Conservation (phyloP, 371 early-diverging fungal genomes). For the Nematocida minor region DNA sequence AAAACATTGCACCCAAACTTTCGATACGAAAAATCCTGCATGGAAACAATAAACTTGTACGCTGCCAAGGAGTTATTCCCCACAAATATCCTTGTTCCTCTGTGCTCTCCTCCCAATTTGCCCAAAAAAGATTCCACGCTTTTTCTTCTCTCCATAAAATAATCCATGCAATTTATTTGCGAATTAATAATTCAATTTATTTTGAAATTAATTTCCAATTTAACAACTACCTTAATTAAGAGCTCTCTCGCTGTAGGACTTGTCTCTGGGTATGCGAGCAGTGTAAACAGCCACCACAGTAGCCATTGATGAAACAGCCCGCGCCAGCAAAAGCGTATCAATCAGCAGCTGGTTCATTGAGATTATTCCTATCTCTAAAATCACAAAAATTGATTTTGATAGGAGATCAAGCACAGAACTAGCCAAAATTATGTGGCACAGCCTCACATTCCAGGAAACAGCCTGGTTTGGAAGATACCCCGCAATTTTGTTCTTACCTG, state of each 20-base stretch:
- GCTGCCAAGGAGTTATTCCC: constrained; percentile 99
- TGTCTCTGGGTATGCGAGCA: constrained; percentile 9
- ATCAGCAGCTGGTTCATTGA: neutral
- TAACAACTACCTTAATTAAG: neutral
- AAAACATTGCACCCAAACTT: constrained; percentile 81
- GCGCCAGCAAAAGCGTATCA: neutral
- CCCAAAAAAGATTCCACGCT: neutral
- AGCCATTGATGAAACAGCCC: neutral
- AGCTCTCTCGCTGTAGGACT: constrained; percentile 1
- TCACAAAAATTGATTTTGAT: neutral
- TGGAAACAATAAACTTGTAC: constrained; percentile 90
- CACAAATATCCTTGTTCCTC: constrained; percentile 47
- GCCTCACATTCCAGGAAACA: neutral
- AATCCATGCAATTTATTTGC: neutral
- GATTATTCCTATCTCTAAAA: neutral
- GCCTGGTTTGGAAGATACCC: constrained; percentile 15
- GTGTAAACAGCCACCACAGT: neutral
- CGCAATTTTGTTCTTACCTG: neutral
- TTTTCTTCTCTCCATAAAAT: neutral
- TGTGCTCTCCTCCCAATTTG: neutral
- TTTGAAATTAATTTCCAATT: constrained; percentile 22
- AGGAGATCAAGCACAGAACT: neutral
- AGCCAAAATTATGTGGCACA: neutral
- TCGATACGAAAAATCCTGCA: constrained; percentile 91
- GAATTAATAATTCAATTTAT: constrained; percentile 26